Base-by-base conservation (phyloP, 2,329 filamentous ascomycete species). In the Sporothrix euskadiensis region DNA sequence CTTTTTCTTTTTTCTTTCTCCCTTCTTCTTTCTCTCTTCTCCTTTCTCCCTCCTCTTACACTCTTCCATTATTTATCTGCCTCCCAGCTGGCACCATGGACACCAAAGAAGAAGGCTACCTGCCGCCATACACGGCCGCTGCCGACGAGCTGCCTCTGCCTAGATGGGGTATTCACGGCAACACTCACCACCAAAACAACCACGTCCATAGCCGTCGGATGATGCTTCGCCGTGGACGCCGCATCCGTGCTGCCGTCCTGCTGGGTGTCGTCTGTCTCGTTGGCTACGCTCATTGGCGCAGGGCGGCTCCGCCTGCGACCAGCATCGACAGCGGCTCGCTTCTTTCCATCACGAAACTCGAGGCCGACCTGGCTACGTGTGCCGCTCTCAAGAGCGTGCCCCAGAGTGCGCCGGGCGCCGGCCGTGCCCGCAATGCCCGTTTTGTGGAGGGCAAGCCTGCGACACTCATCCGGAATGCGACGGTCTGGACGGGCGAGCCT, bases 401-500 rank as follows among this genome's bases (percentile, higher is more conserved):
- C 0, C 78, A 83, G 68, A 88, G 90, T 75, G 88, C 88, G 0
- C 83, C 83, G 49, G 88, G 88, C 26, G 78, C 82, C 4, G 87
- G 88, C 3, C 87, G 90, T 26, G 83, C 87, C 44, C 84, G 84
- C 76, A 92, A 89, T 78, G 88, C 88, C 26, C 85, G 90, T 66
- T 90, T 87, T 78, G 80, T 90, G 59, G 83, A 88, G 3, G 88
- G 88, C 70, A 84, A 86, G 71, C 86, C 85, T 75, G 86, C 90
- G 0, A 88, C 88, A 0, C 83, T 92, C 56, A 90, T 92, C 76
- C 87, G 85, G 75, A 92, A 92, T 78, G 90, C 90, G 4, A 89
- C 87, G 0, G 84, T 92, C 26, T 92, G 90, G 90, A 83, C 88
- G 3, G 90, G 90, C 47, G 89, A 91, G 80, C 87, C 90, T 16